Percentiles rank a stretch among this genome's conserved stretches.
phyloP scores from a whole-genome alignment of 2,329 filamentous ascomycete species.

The Thelonectria rubi region DNA sequence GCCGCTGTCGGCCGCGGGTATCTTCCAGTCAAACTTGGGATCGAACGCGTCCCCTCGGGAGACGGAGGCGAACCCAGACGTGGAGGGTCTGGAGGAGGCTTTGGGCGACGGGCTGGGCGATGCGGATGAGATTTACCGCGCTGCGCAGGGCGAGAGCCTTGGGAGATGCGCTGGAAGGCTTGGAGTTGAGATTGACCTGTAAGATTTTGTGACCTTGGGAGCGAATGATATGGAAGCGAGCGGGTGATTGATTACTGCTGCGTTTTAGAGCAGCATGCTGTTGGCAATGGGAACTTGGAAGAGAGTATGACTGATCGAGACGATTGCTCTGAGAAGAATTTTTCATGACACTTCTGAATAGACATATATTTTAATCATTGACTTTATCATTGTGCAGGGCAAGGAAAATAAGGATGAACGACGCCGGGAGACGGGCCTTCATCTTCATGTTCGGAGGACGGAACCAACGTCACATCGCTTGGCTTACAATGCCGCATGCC shows the following conservation, averaged over 20 bases:
- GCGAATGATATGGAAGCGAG: background rate
- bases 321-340: no score
- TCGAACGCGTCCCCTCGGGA: constrained; percentile 1
- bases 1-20: constrained; percentile 60
- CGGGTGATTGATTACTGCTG: background rate
- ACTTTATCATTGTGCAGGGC: no score
- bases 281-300: no score
- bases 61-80: constrained; percentile 14
- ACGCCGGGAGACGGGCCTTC: no score
- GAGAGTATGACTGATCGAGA: no score
- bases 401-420: no score
- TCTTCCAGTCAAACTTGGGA: constrained; percentile 56
- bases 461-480: no score
- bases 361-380: no score
- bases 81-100: constrained; percentile 25
- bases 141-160: constrained; percentile 25
- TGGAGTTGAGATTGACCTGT: constrained; percentile 20
- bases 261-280: no score
- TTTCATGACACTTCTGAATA: no score
- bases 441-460: no score
- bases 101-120: constrained; percentile 19
- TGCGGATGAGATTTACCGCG: constrained; percentile 29
- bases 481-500: no score
- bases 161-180: constrained; percentile 38
- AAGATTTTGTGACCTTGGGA: background rate